Conservation (phyloP, 2,329 filamentous ascomycete genomes). For the Harringtonia lauricola region DNA sequence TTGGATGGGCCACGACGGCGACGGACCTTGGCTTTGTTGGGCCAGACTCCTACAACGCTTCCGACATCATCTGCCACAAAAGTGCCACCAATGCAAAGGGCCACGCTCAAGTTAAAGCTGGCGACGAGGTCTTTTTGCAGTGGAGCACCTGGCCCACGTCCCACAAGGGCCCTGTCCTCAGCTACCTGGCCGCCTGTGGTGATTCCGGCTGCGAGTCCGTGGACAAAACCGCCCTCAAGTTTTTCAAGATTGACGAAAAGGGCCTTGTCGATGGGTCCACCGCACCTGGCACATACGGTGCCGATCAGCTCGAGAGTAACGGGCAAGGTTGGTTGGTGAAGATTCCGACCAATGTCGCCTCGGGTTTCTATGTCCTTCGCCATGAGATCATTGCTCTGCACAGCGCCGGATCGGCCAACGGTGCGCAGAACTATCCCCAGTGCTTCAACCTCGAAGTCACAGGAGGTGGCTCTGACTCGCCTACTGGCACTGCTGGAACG, state of each 20-base stretch:
- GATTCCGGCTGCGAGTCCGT: constrained; percentile 9
- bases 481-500: constrained; percentile 1
- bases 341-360: constrained; percentile 30
- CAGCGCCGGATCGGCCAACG: constrained; percentile 26
- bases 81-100: constrained; percentile 24
- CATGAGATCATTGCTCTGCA: constrained; percentile 42
- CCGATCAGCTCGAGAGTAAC: constrained; percentile 33
- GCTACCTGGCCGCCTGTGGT: constrained; percentile 37
- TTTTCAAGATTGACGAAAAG: constrained; percentile 12
- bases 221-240: constrained; percentile 10
- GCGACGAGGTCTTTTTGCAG: constrained; percentile 26
- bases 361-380: constrained; percentile 39
- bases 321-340: constrained; percentile 38
- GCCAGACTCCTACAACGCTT: constrained; percentile 23
- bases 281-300: constrained; percentile 12
- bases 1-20: constrained; percentile 30
- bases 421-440: constrained; percentile 40
- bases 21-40: constrained; percentile 41
- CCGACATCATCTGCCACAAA: constrained; percentile 36
- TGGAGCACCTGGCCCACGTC: constrained; percentile 31
- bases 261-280: constrained; percentile 17
- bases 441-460: constrained; percentile 48
- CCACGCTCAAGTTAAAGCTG: constrained; percentile 26
- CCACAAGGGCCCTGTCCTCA: constrained; percentile 45
- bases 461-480: constrained; percentile 18